Conservation (phyloP, 1,284 basidiomycete species). For the Trametes polyzona region DNA sequence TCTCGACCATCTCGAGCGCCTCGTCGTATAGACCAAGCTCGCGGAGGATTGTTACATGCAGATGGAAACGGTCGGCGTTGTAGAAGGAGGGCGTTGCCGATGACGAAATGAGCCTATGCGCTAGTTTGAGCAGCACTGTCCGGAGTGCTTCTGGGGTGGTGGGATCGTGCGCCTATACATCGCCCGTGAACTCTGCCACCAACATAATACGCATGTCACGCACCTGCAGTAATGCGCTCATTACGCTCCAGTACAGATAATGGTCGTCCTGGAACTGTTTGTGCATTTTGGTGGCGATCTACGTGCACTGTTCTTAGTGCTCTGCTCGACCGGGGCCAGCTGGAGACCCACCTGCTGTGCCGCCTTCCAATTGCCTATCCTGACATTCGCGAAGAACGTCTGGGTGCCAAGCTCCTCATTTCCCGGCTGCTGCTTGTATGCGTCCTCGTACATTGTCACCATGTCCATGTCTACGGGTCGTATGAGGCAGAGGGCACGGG, state of each 20-base stretch:
- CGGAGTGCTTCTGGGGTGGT: conserved; percentile 63
- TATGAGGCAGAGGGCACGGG: background rate
- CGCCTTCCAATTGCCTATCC: conserved; percentile 78
- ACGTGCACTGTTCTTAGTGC: background rate
- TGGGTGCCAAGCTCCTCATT: conserved; percentile 84
- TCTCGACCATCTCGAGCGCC: conserved; percentile 70
- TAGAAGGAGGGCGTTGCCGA: conserved; percentile 63
- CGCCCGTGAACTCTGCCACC: background rate
- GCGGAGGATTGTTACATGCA: conserved; percentile 73
- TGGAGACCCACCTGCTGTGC: conserved; percentile 66
- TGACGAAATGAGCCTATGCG: conserved; percentile 66
- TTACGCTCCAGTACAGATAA: conserved; percentile 84
- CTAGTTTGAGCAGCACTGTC: conserved; percentile 70
- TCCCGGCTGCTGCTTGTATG: conserved; percentile 73
- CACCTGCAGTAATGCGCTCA: conserved; percentile 81
- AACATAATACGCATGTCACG: conserved; percentile 11
- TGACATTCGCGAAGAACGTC: conserved; percentile 81
- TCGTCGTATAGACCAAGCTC: conserved; percentile 71
- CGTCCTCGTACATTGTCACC: conserved; percentile 80
- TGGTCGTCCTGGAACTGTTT: conserved; percentile 79
- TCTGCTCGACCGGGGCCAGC: background rate
- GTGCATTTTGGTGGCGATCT: conserved; percentile 79
- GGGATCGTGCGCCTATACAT: conserved; percentile 62
- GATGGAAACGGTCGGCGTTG: conserved; percentile 74
- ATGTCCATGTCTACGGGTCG: conserved; percentile 70